Evolutionary conservation across 371 early-diverging fungal species (phyloP).

Genomic region (Phascolomyces articulosus): DNA sequence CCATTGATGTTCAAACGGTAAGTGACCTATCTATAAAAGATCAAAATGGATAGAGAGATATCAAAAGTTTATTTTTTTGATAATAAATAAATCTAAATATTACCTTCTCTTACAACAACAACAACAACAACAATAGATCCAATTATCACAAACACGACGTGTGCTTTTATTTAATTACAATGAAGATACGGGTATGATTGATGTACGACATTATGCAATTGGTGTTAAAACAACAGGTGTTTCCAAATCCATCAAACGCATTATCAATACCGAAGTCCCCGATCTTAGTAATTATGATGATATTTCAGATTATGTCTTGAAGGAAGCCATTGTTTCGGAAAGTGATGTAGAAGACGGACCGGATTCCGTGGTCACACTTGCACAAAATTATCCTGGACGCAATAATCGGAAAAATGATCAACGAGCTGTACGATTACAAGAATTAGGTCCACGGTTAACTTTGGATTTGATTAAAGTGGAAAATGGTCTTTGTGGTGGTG

Average conservation of each 20-base stretch:
- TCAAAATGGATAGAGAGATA: too few species aligned
- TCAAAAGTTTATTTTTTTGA: too few species aligned
- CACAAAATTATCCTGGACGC: conserved; percentile 80
- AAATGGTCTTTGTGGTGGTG: conserved; percentile 90
- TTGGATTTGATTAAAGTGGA: conserved; percentile 90
- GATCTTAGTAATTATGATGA: conserved; percentile 83
- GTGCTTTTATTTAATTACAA: conserved; percentile 93
- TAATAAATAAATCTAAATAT: not conserved
- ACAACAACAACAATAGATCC: conserved; percentile 70
- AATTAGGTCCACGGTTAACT: conserved; percentile 94
- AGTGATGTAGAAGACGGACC: conserved; percentile 94
- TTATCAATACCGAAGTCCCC: conserved; percentile 78
- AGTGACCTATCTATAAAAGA: conserved; percentile 8
- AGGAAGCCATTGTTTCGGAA: conserved; percentile 86
- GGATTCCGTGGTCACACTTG: conserved; percentile 77
- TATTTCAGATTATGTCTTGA: conserved; percentile 89
- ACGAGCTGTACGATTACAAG: conserved; percentile 84
- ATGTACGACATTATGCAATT: conserved; percentile 92
- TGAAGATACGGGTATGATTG: conserved; percentile 79
- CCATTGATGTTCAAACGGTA: conserved; percentile 90
- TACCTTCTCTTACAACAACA: too few species aligned
- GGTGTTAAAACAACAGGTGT: conserved; percentile 88
- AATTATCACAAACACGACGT: conserved; percentile 85
- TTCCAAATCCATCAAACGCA: conserved; percentile 87
- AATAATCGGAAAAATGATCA: conserved; percentile 79